Evolutionary conservation across 2,329 filamentous ascomycete species (phyloP), one percentile per base, ranked within the genome.

Genomic region (Apiospora marii): DNA sequence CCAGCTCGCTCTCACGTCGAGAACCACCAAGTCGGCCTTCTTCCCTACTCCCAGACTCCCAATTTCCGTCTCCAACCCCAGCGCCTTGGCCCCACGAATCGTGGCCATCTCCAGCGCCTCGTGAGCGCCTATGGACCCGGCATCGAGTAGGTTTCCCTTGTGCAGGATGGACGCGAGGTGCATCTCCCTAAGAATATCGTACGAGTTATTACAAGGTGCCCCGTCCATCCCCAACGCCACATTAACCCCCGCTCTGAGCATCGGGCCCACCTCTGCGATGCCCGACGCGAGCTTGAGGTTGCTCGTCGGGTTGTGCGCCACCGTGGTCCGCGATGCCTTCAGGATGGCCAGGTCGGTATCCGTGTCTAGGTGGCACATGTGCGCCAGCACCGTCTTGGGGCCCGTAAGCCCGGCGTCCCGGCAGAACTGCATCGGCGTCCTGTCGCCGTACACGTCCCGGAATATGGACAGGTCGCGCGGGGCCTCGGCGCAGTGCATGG

Each of bases 271-370:
- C 6, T 82, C 80, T 34, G 84, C 85, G 70, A 88, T 84, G 0
- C 87, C 87, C 1, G 85, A 87, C 0, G 84, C 86, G 19, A 89
- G 83, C 76, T 88, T 89, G 41, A 83, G 82, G 74, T 89, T 89
- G 71, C 84, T 86, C 2, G 84, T 86, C 0, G 87, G 85, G 73
- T 86, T 87, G 77, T 89, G 87, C 7, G 86, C 85, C 5, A 88
- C 84, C 44, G 84, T 82, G 0, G 84, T 85, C 10, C 81, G 81
- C 0, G 82, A 83, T n/a, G 80, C 75, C 4, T 77, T 76, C 37
- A 87, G 77, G 1, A 84, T 78, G 8, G 80, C 75, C 53, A 86
- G 79, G 73, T 87, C 85, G 1, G 76, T 79, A 61, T 81, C 81
- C 22, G 79, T 73, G 74, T 87, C 84, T 5, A 87, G 79, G 75